Evolutionary conservation across 176 grass and related monocot genomes (phyloP), one percentile per base, ranked within the genome.

Genomic region (Musa schizocarpa): DNA sequence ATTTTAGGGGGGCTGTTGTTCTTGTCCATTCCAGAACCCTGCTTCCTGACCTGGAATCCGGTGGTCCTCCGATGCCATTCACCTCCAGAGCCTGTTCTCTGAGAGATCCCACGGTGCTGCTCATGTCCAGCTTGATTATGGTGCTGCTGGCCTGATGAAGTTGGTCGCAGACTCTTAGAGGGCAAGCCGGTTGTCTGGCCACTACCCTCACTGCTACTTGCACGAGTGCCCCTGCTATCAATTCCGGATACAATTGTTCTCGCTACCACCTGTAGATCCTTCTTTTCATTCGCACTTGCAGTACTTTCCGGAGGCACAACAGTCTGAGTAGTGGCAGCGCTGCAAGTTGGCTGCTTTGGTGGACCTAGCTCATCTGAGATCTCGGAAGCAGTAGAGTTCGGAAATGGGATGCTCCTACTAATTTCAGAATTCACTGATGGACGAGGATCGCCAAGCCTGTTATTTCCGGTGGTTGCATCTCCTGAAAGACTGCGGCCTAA

Each of bases 51-150:
- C 4, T 84, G 78, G 69, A 85, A 88, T 78, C 90, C 84, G 65
- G 34, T 43, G 34, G 86, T 63, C 73, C 86, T 80, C 4, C 96
- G 82, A 48, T 89, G 83, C 90, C 90, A 94, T 48, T 92, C 95
- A 67, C 84, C 88, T 56, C 48, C 54, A 62, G 82, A 53, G 76
- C 84, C 71, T 63, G 72, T 79, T 71, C 84, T 87, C 74, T 87
- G 84, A 34, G 65, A 72, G 24, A 16, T 23, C 11, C 77, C 71
- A 43, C 51, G 14, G 50, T 71, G 79, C 9, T 83, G 79, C 54
- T 92, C 86, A 78, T 83, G 82, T 69, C 74, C 86, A 73, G 61
- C 77, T 74, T 74, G 71, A 79, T 89, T 74, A 68, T 75, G 77
- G 65, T 83, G 81, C 34, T 79, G 87, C 74, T 85, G 84, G 66